Percentiles rank a stretch among this genome's conserved stretches.
Conservation (phyloP, 768 basidiomycete species). For the Suillus hirtellus region DNA sequence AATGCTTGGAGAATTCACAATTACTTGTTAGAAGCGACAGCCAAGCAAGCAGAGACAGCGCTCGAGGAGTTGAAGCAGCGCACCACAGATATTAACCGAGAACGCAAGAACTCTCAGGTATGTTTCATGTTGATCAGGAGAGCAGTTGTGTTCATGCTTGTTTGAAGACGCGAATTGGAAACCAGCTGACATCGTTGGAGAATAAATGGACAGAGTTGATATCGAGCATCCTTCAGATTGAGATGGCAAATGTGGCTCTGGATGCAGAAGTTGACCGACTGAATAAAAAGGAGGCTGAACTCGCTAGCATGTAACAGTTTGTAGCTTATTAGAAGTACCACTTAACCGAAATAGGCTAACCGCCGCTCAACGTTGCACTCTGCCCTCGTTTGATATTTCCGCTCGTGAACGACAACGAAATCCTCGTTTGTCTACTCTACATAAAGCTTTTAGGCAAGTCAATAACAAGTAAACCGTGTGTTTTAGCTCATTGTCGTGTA, state of each 20-base stretch:
- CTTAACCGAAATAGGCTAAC: constrained; percentile 6
- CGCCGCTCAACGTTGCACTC: neutral
- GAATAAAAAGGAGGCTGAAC: constrained; percentile 59
- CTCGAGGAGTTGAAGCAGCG: constrained; percentile 78
- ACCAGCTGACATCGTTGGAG: constrained; percentile 79
- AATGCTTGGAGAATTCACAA: constrained; percentile 95
- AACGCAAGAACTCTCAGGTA: constrained; percentile 85
- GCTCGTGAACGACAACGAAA: constrained; percentile 1
- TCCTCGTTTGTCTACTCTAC: neutral
- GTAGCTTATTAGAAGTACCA: neutral
- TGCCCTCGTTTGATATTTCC: constrained; percentile 5
- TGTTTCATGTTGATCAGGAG: constrained; percentile 3
- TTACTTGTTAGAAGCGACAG: constrained; percentile 78
- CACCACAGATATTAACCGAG: constrained; percentile 84
- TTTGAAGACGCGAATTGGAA: constrained; percentile 70
- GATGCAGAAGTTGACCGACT: constrained; percentile 76
- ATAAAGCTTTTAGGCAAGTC: constrained; percentile 2
- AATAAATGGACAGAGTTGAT: constrained; percentile 92
- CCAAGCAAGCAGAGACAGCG: constrained; percentile 67
- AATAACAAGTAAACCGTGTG: neutral
- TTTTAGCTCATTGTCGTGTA: constrained; percentile 1
- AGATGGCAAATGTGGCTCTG: constrained; percentile 90
- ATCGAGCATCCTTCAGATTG: constrained; percentile 87
- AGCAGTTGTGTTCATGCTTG: neutral
- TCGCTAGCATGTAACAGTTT: constrained; percentile 38